Conservation (phyloP, 2,329 filamentous ascomycete species). For the Microcyclospora pomicola region DNA sequence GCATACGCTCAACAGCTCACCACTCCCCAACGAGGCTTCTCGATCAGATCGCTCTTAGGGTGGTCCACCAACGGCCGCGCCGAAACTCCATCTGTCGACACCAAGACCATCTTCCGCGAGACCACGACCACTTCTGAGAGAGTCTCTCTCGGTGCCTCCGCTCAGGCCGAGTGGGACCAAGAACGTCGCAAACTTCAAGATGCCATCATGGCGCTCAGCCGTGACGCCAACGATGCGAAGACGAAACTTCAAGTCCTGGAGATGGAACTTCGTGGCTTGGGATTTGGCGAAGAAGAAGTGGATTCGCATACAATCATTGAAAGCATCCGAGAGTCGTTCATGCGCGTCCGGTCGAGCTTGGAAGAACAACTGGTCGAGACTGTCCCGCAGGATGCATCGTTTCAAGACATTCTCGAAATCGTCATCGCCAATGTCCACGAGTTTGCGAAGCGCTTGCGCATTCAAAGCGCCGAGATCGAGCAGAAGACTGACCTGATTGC, state of each 20-base stretch:
- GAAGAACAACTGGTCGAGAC: slow-evolving; percentile 28
- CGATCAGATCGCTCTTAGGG: neutral
- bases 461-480: slow-evolving; percentile 23
- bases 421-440: slow-evolving; percentile 20
- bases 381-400: slow-evolving; percentile 24
- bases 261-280: slow-evolving; percentile 31
- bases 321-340: slow-evolving; percentile 30
- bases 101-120: slow-evolving; percentile 1
- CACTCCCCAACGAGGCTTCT: neutral
- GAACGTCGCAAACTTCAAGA: slow-evolving; percentile 25
- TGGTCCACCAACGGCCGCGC: neutral
- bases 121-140: slow-evolving; percentile 1
- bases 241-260: slow-evolving; percentile 28
- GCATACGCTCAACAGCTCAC: slow-evolving; percentile 14
- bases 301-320: slow-evolving; percentile 24
- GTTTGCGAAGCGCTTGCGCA: slow-evolving; percentile 24
- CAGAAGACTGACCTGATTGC: slow-evolving; percentile 16
- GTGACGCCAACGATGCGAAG: slow-evolving; percentile 26
- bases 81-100: neutral
- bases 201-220: slow-evolving; percentile 26
- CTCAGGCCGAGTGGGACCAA: slow-evolving; percentile 9
- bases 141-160: slow-evolving; percentile 3
- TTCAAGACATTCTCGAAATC: slow-evolving; percentile 27
- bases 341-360: slow-evolving; percentile 25
- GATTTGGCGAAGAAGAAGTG: slow-evolving; percentile 22